Conservation (phyloP, 2,329 filamentous ascomycete species). For the Fusarium poae region DNA sequence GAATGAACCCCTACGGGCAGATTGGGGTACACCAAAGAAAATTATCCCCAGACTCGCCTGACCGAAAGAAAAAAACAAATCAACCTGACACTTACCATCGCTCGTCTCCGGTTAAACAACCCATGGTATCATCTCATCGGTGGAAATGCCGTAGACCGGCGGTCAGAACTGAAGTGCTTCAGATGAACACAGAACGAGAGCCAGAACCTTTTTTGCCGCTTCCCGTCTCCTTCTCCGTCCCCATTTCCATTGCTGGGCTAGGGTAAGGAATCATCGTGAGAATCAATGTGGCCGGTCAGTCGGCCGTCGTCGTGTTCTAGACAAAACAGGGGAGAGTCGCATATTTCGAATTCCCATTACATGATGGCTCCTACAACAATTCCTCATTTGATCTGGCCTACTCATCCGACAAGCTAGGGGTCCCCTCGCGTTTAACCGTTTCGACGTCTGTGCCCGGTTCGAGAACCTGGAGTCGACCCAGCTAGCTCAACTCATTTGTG, state of each 20-base stretch:
- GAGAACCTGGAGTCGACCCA: conserved; percentile 28
- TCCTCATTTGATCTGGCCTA: conserved; percentile 37
- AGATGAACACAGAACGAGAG: background rate
- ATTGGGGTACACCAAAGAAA: conserved; percentile 14
- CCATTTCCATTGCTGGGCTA: conserved; percentile 9
- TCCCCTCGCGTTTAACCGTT: conserved; percentile 32
- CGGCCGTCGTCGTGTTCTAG: conserved; percentile 18
- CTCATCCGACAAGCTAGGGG: conserved; percentile 22
- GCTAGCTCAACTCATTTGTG: conserved; percentile 17
- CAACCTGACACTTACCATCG: conserved; percentile 13
- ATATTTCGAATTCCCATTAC: conserved; percentile 40
- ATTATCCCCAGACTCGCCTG: background rate
- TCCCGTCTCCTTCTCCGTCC: background rate
- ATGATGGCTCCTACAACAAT: conserved; percentile 28
- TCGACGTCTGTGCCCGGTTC: conserved; percentile 35
- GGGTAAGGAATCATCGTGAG: conserved; percentile 22
- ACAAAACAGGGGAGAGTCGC: conserved; percentile 13
- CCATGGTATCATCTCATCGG: conserved; percentile 6
- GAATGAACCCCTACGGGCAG: conserved; percentile 9
- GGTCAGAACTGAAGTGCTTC: conserved; percentile 29
- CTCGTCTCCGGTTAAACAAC: conserved; percentile 8
- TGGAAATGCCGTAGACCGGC: conserved; percentile 23
- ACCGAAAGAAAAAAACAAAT: conserved; percentile 17
- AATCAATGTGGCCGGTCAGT: background rate
- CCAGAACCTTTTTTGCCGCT: background rate